A percentile compares a stretch with the other conserved stretches of the same genome.
These are phyloP conservation scores for Neurospora sp. DNA, from an alignment of 495 filamentous ascomycete genomes.

Conservation along the genomic window DNA sequence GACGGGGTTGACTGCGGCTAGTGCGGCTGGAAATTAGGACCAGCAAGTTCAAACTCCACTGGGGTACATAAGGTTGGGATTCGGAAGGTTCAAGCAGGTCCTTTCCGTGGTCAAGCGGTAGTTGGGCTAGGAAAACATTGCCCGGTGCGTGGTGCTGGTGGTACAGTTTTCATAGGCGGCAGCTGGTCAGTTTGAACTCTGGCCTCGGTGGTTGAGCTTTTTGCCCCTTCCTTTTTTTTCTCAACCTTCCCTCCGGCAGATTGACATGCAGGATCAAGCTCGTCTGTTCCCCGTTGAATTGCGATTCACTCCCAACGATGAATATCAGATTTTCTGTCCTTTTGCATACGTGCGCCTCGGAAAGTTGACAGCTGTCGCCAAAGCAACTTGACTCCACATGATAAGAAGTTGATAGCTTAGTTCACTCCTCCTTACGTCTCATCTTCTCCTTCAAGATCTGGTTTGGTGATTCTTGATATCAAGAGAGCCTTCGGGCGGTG, in stretches of 20 bases:
- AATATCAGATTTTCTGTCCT: not conserved
- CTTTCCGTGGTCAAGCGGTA: too few relatives aligned
- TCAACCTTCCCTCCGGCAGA: not conserved
- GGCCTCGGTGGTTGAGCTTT: too few relatives aligned
- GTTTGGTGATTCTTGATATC: not conserved
- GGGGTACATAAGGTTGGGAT: not conserved
- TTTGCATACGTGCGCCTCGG: not conserved
- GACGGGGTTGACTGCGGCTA: not conserved
- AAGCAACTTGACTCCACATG: not conserved
- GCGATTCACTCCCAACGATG: not conserved
- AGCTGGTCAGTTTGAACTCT: too few relatives aligned
- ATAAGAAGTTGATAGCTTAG: not conserved
- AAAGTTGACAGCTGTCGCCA: not conserved
- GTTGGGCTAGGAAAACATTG: too few relatives aligned
- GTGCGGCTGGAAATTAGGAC: not conserved
- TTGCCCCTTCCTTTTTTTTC: not conserved
- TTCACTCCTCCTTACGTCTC: not conserved
- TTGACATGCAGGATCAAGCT: not conserved
- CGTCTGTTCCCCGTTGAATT: too few relatives aligned
- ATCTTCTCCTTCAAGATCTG: not conserved
- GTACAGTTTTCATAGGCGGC: too few relatives aligned
- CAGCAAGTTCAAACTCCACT: not conserved
- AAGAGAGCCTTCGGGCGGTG: not conserved
- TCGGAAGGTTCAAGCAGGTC: not conserved
- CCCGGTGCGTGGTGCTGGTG: too few relatives aligned